These are phyloP conservation scores for Trichoderma arundinaceum DNA, from an alignment of 2,329 filamentous ascomycete species.

Conservation along the genomic window DNA sequence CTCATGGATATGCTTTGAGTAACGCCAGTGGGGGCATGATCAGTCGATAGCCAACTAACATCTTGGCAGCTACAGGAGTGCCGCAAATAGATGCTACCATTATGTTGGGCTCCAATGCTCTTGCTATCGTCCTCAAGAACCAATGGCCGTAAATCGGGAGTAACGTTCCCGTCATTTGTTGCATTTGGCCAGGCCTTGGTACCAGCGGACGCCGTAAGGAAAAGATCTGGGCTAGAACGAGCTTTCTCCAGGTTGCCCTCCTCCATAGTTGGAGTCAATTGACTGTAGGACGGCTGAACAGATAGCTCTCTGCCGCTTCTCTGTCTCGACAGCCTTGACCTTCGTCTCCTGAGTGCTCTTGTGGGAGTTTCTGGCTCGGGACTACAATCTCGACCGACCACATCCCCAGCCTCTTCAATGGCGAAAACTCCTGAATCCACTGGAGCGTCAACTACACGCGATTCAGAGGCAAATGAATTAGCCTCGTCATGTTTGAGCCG, in stretches of 20 bases:
- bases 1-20: slow-evolving; percentile 28
- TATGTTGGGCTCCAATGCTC: neutral
- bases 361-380: slow-evolving; percentile 48
- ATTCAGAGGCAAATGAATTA: slow-evolving; percentile 51
- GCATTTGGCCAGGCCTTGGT: neutral
- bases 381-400: slow-evolving; percentile 40
- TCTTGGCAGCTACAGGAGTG: slow-evolving; percentile 7
- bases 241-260: slow-evolving; percentile 38
- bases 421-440: slow-evolving; percentile 25
- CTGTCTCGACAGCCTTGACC: slow-evolving; percentile 32
- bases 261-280: slow-evolving; percentile 44
- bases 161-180: no score
- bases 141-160: neutral
- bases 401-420: neutral
- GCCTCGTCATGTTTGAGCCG: slow-evolving; percentile 36
- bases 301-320: slow-evolving; percentile 3
- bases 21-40: neutral
- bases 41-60: neutral
- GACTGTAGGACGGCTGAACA: slow-evolving; percentile 34
- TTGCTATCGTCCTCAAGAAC: neutral
- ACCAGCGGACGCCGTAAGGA: neutral
- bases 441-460: slow-evolving; percentile 41
- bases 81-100: neutral
- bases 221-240: neutral
- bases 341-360: slow-evolving; percentile 35